Conservation (phyloP, 768 basidiomycete species). For the Termitomyces sp. region DNA sequence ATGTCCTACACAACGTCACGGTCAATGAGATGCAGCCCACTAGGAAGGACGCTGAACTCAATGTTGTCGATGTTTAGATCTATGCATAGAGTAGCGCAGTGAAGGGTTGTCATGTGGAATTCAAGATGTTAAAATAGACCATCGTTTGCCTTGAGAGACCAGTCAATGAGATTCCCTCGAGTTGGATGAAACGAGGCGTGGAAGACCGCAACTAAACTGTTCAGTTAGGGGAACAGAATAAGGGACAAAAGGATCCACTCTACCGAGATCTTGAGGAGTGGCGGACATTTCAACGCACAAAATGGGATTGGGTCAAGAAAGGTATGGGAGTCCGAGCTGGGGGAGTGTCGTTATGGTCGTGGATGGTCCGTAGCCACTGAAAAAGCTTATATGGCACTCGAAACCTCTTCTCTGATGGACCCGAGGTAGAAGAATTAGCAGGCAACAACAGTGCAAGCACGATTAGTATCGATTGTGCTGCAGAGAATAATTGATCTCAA, state of each 20-base stretch:
- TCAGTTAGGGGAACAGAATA: background rate
- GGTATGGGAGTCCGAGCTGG: background rate
- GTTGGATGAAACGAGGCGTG: conserved; percentile 85
- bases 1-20: conserved; percentile 67
- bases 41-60: conserved; percentile 79
- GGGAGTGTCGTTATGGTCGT: background rate
- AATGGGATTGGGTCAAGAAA: background rate
- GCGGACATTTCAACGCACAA: background rate
- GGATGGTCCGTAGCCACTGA: background rate
- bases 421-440: background rate
- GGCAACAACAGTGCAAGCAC: too few relatives aligned
- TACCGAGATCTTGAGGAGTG: conserved; percentile 51
- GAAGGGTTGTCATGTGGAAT: background rate
- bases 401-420: background rate
- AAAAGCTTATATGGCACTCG: background rate
- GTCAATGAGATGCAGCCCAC: conserved; percentile 76
- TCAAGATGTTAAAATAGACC: conserved; percentile 31
- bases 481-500: background rate
- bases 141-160: conserved; percentile 66
- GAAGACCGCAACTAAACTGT: conserved; percentile 65
- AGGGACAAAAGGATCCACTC: conserved; percentile 1
- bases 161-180: conserved; percentile 73
- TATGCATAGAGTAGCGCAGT: conserved; percentile 19
- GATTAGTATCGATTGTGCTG: background rate
- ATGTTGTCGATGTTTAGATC: conserved; percentile 64